Base-by-base conservation (phyloP, 371 early-diverging fungal genomes). In the Apophysomyces ossiformis region DNA sequence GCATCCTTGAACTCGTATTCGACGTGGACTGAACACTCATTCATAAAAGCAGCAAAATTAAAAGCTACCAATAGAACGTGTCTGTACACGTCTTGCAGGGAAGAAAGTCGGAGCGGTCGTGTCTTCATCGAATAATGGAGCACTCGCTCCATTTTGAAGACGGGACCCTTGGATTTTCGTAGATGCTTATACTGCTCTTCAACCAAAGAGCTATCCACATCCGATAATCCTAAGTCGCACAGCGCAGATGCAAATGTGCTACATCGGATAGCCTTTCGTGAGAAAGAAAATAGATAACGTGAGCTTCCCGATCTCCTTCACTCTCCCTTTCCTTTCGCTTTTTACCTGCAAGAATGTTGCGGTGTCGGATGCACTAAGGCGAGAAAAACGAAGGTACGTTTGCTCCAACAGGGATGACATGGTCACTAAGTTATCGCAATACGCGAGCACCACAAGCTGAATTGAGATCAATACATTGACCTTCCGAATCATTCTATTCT, bases 371-470 rank as follows among this genome's bases (percentile, higher is more conserved):
- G 56, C 61, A 26, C 58, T 45, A 21, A 70, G 58, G 16, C 63
- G 58, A 4, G 44, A 8, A 15, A 70, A 70, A 41, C 63, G 60
- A 21, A 50, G 70, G 39, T 61, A 70, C 0, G 70, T 62, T 32
- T 70, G 70, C 12, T 66, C 59, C 11, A 58, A 41, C 8, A 70
- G 46, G 8, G 66, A 35, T 18, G 26, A 16, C 12, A 59, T 18
- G 6, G 59, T 41, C 8, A 70, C 59, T 37, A 61, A 58, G 50
- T 66, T 66, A 5, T 65, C 57, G 37, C 63, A 66, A 41, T 66
- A 70, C 1, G 66, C 62, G 11, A 70, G 39, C 11, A 70, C 43
- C 15, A 60, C 60, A 12, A 70, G 54, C 70, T 70, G 54, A 12
- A 50, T 15, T 13, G 7, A 46, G 2, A n/a, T 32, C 9, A 26